Percentiles rank a stretch among this genome's conserved stretches.
phyloP scores from a whole-genome alignment of 495 filamentous ascomycete genomes.

The Neurospora intermedia region DNA sequence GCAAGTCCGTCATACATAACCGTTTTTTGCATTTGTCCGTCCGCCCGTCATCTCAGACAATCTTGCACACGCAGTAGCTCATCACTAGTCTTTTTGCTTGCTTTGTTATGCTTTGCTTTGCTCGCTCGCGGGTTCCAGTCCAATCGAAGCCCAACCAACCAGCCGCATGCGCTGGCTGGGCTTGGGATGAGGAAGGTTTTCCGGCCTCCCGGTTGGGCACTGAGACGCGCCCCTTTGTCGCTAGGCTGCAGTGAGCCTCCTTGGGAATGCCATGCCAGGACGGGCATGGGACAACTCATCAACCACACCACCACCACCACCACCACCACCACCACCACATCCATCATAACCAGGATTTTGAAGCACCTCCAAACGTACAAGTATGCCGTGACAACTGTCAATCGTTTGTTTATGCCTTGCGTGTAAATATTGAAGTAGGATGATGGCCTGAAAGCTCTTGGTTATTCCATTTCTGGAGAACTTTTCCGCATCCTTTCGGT shows the following conservation, averaged over 20 bases:
- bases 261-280: not conserved
- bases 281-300: not conserved
- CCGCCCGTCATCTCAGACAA: not conserved
- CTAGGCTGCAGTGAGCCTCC: slow-evolving; percentile 26
- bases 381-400: not conserved
- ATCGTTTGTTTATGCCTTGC: not conserved
- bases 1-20: not conserved
- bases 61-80: not conserved
- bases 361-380: not conserved
- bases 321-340: not conserved
- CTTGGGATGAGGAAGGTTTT: not conserved
- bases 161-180: slow-evolving; percentile 1
- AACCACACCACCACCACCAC: not conserved
- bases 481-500: not conserved
- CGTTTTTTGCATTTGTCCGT: not conserved
- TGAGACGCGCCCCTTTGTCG: slow-evolving; percentile 29
- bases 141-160: slow-evolving; percentile 26
- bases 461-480: not conserved
- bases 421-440: not conserved
- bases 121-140: slow-evolving; percentile 17
- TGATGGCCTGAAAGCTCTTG: not conserved
- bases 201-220: slow-evolving; percentile 34
- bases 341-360: not conserved
- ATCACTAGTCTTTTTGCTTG: not conserved
- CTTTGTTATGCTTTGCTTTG: not conserved